Conservation (phyloP, 495 filamentous ascomycete genomes). For the Podospora australis region DNA sequence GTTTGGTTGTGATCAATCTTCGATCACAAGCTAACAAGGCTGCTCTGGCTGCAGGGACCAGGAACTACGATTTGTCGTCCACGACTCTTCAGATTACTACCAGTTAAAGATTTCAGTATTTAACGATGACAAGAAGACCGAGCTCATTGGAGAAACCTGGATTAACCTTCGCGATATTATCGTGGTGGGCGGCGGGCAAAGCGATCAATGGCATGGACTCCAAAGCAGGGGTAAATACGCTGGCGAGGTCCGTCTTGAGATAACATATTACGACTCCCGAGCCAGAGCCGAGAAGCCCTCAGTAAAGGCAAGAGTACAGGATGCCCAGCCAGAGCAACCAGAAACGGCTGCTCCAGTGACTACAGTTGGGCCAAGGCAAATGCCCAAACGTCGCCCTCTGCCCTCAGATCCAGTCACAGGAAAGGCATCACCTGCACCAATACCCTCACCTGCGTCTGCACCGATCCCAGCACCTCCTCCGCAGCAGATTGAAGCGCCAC, state of each 20-base stretch:
- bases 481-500: conserved; percentile 36
- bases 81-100: conserved; percentile 93
- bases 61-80: conserved; percentile 90
- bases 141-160: conserved; percentile 90
- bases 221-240: conserved; percentile 89
- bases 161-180: conserved; percentile 76
- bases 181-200: conserved; percentile 80
- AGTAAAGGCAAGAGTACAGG: conserved; percentile 42
- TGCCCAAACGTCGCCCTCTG: conserved; percentile 67
- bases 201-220: conserved; percentile 83
- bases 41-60: conserved; percentile 67
- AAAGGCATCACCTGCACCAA: conserved; percentile 31
- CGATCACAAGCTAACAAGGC: background rate
- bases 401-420: conserved; percentile 63
- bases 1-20: background rate
- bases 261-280: conserved; percentile 90
- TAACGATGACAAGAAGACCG: conserved; percentile 95
- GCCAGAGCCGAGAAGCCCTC: conserved; percentile 63
- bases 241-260: conserved; percentile 88
- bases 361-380: conserved; percentile 37
- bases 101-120: conserved; percentile 92
- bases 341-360: conserved; percentile 22
- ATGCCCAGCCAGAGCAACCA: conserved; percentile 4
- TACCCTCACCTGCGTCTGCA: conserved; percentile 20
- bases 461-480: conserved; percentile 23